Conservation (phyloP, 352 stramenopile genomes). For the Globisporangium nodosum region DNA sequence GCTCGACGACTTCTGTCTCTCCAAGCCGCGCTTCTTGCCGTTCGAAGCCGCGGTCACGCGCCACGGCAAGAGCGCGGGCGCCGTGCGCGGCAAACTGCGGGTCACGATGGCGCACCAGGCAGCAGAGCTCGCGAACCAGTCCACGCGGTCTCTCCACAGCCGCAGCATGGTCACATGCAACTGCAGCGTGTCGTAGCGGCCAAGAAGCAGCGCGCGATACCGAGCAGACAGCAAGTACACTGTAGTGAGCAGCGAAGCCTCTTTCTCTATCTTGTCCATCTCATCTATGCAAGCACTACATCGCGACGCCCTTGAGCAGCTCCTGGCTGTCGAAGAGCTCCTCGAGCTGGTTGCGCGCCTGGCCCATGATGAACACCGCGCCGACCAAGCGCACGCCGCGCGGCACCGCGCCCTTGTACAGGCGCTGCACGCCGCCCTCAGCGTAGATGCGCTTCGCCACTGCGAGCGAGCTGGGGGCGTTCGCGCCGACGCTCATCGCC, state of each 20-base stretch:
- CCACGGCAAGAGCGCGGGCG: conserved; percentile 51
- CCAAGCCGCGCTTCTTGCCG: conserved; percentile 36
- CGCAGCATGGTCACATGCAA: conserved; percentile 37
- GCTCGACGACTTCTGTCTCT: conserved; percentile 46
- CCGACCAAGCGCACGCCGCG: conserved; percentile 76
- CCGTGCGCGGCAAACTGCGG: conserved; percentile 45
- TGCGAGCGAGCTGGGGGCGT: conserved; percentile 33
- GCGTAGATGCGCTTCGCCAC: conserved; percentile 39
- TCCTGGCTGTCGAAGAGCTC: conserved; percentile 61
- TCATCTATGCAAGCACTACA: not conserved
- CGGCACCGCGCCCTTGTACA: conserved; percentile 71
- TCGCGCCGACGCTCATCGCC: conserved; percentile 35
- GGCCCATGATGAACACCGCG: conserved; percentile 78
- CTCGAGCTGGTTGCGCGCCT: conserved; percentile 66
- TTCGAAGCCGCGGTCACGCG: conserved; percentile 47
- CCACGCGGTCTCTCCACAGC: conserved; percentile 15
- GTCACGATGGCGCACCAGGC: conserved; percentile 53
- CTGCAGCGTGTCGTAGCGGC: conserved; percentile 40
- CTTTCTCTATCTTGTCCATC: not conserved
- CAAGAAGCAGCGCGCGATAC: not conserved
- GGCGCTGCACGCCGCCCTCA: conserved; percentile 38
- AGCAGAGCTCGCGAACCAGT: conserved; percentile 16
- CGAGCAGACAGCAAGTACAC: conserved; percentile 1
- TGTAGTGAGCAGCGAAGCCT: not conserved
- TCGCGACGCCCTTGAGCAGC: conserved; percentile 28